Conservation (phyloP, 1,284 basidiomycete genomes). For the Wolfiporia cocos region DNA sequence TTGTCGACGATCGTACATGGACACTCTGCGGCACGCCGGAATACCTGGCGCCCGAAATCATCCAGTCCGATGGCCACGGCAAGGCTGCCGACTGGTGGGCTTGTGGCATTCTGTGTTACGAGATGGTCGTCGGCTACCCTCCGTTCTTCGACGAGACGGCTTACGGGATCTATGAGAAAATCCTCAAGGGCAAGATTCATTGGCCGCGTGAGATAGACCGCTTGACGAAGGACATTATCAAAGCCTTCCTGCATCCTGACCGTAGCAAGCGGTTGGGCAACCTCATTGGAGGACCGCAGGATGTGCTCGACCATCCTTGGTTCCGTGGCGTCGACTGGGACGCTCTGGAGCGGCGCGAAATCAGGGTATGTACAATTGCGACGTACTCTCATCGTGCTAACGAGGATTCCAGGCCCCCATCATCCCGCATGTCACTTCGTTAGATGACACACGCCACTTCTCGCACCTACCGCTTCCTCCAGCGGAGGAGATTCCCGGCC, state of each 20-base stretch:
- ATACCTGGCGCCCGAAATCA: conserved; percentile 93
- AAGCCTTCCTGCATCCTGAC: conserved; percentile 91
- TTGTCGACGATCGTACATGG: conserved; percentile 99
- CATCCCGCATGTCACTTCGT: conserved; percentile 69
- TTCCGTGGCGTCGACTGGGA: conserved; percentile 93
- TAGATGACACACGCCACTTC: conserved; percentile 79
- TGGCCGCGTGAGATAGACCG: conserved; percentile 89
- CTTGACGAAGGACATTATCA: conserved; percentile 69
- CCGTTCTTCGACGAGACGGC: conserved; percentile 94
- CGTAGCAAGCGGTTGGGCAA: conserved; percentile 91
- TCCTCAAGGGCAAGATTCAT: conserved; percentile 86
- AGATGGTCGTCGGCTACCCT: conserved; percentile 93
- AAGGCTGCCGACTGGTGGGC: conserved; percentile 99
- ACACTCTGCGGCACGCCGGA: conserved; percentile 98
- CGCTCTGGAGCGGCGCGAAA: conserved; percentile 72
- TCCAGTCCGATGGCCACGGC: conserved; percentile 96
- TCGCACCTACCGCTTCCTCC: conserved; percentile 70
- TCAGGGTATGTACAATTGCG: conserved; percentile 56
- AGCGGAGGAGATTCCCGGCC: conserved; percentile 71
- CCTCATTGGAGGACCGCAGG: conserved; percentile 88
- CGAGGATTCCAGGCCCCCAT: conserved; percentile 78
- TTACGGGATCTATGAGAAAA: conserved; percentile 94
- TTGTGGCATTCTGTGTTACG: conserved; percentile 93
- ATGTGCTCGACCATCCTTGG: conserved; percentile 93
- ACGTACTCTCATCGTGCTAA: no score